These are phyloP conservation scores for Cryptomeria japonica DNA, from an alignment of 75 land plant species.

Conservation along the genomic window DNA sequence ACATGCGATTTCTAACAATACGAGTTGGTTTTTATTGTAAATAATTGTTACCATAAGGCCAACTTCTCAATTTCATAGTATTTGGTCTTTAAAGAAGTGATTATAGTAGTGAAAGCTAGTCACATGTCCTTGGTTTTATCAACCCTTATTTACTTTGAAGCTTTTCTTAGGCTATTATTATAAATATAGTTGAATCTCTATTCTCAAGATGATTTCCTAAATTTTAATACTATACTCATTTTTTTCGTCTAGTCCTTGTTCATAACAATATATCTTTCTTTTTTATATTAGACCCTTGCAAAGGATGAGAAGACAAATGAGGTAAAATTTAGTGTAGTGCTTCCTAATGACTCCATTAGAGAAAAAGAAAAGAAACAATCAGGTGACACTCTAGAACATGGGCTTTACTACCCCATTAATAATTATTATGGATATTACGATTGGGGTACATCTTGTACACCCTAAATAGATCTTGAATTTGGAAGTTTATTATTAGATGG, in stretches of 20 bases:
- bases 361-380: constrained; percentile 15
- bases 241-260: neutral
- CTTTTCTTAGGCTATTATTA: no score
- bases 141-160: neutral
- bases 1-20: no score
- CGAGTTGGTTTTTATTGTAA: no score
- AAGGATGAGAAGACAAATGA: neutral
- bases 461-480: neutral
- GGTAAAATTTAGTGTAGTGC: neutral
- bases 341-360: neutral
- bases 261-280: neutral
- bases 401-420: constrained; percentile 40
- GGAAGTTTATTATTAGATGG: no score
- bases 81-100: no score
- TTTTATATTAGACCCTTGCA: neutral
- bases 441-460: constrained; percentile 31
- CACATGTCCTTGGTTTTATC: neutral
- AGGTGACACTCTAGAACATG: constrained; percentile 42
- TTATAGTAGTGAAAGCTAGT: neutral
- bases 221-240: neutral
- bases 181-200: neutral
- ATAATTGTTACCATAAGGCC: no score
- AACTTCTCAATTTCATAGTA: no score
- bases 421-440: constrained; percentile 49
- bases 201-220: neutral